A percentile compares a stretch with the other conserved stretches of the same genome.
These are phyloP conservation scores for Plenodomus biglobosus DNA, from an alignment of 2,329 filamentous ascomycete genomes.

Conservation along the genomic window DNA sequence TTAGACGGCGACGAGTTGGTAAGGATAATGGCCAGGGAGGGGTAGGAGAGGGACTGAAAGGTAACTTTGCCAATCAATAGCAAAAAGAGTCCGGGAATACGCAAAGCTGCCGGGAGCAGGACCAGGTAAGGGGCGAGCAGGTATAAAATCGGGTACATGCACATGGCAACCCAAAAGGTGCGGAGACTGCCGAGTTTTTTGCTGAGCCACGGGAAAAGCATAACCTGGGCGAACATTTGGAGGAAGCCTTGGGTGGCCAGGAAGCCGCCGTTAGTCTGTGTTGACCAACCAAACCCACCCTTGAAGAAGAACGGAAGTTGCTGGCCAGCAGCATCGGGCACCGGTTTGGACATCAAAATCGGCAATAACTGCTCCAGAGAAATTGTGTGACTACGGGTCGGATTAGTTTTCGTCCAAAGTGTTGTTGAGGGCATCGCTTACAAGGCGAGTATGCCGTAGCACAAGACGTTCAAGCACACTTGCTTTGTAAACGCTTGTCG, in stretches of 20 bases:
- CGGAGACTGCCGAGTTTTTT: slow-evolving; percentile 74
- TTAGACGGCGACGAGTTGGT: slow-evolving; percentile 85
- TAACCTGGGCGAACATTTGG: slow-evolving; percentile 81
- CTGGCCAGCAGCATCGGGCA: slow-evolving; percentile 51
- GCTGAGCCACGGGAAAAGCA: slow-evolving; percentile 79
- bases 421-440: slow-evolving; percentile 56
- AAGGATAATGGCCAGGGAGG: slow-evolving; percentile 83
- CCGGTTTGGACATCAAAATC: slow-evolving; percentile 78
- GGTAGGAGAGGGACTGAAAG: slow-evolving; percentile 87
- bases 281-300: slow-evolving; percentile 80
- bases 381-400: slow-evolving; percentile 76
- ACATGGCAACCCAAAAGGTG: slow-evolving; percentile 78
- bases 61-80: slow-evolving; percentile 91
- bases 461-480: slow-evolving; percentile 82
- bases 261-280: slow-evolving; percentile 83
- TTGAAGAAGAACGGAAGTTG: slow-evolving; percentile 83
- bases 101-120: slow-evolving; percentile 70
- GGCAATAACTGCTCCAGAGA: slow-evolving; percentile 93
- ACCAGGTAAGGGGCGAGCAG: slow-evolving; percentile 85
- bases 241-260: slow-evolving; percentile 87
- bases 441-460: slow-evolving; percentile 93
- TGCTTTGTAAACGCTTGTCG: slow-evolving; percentile 76
- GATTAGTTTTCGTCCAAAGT: slow-evolving; percentile 19
- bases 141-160: slow-evolving; percentile 86
- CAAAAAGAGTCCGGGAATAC: slow-evolving; percentile 73